Evolutionary conservation across 192 early-diverging fungal species (phyloP).

Genomic region (Spizellomyces sp.): DNA sequence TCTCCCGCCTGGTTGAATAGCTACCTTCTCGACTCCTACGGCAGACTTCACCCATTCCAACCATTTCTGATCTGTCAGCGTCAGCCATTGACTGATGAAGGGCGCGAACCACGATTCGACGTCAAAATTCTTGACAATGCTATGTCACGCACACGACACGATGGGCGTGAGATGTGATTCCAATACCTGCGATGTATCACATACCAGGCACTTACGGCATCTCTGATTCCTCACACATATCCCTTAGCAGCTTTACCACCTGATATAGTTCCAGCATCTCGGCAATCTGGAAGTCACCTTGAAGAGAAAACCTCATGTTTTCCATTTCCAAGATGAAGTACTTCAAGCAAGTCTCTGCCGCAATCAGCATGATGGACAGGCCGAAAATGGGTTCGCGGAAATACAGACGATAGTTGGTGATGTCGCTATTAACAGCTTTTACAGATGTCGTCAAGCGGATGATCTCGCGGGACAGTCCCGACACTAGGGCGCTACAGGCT

Average conservation of each 20-base stretch:
- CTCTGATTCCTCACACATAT: constrained; percentile 35
- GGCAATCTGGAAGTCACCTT: constrained; percentile 22
- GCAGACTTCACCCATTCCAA: constrained; percentile 71
- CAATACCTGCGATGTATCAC: not conserved
- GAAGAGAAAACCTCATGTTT: constrained; percentile 34
- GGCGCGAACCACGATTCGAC: constrained; percentile 72
- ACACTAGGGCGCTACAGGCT: constrained; percentile 4
- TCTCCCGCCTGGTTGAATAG: not conserved
- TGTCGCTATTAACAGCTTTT: constrained; percentile 31
- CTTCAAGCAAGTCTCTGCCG: constrained; percentile 48
- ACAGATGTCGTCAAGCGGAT: constrained; percentile 27
- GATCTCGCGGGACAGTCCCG: constrained; percentile 13
- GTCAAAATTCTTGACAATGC: constrained; percentile 57
- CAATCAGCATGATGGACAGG: constrained; percentile 25
- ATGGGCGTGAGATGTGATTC: not conserved
- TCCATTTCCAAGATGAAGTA: constrained; percentile 37
- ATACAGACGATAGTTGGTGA: constrained; percentile 31
- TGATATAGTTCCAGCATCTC: constrained; percentile 47
- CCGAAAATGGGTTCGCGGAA: constrained; percentile 35
- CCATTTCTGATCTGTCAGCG: constrained; percentile 62
- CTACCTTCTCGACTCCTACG: constrained; percentile 68
- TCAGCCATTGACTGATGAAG: constrained; percentile 70
- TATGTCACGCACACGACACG: too few relatives aligned
- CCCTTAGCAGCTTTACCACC: constrained; percentile 26
- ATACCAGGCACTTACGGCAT: constrained; percentile 23